A percentile compares a stretch with the other conserved stretches of the same genome.
phyloP scores from a whole-genome alignment of 2,329 filamentous ascomycete species.

The Xylaria sp. region DNA sequence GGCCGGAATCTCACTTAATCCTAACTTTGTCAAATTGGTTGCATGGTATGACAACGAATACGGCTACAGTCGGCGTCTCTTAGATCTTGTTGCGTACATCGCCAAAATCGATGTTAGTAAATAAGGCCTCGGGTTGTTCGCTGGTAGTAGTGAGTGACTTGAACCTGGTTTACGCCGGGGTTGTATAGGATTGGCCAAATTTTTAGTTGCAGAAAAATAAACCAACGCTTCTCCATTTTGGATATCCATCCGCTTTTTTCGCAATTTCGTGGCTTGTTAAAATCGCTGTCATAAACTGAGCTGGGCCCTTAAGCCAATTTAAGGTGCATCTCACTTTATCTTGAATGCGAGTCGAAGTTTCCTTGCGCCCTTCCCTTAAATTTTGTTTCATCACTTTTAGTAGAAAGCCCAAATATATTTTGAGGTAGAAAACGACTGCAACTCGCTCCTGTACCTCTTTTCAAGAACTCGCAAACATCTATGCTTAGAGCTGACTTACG shows the following conservation, averaged over 20 bases:
- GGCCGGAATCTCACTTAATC: slow-evolving; percentile 98
- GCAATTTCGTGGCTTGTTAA: not conserved
- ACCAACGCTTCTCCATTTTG: not conserved
- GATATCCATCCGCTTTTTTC: not conserved
- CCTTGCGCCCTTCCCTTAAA: too few relatives aligned
- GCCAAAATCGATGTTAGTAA: slow-evolving; percentile 74
- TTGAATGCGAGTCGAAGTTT: too few relatives aligned
- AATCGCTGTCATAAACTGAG: not conserved
- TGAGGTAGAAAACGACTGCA: too few relatives aligned
- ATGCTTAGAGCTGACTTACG: too few relatives aligned
- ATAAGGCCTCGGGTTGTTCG: not conserved
- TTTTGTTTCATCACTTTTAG: too few relatives aligned
- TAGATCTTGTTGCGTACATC: slow-evolving; percentile 83
- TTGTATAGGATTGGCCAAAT: not conserved
- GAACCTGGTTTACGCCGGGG: not conserved
- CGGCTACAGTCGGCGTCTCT: slow-evolving; percentile 96
- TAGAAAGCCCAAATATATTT: too few relatives aligned
- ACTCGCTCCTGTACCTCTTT: too few relatives aligned
- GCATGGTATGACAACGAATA: slow-evolving; percentile 99
- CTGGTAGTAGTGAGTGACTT: not conserved
- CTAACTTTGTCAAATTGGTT: slow-evolving; percentile 98
- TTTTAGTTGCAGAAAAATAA: not conserved
- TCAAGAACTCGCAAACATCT: too few relatives aligned
- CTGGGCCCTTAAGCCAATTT: too few relatives aligned
- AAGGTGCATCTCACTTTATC: too few relatives aligned